Conservation (phyloP, 108 stramenopile genomes). For the Tribonema minus region DNA sequence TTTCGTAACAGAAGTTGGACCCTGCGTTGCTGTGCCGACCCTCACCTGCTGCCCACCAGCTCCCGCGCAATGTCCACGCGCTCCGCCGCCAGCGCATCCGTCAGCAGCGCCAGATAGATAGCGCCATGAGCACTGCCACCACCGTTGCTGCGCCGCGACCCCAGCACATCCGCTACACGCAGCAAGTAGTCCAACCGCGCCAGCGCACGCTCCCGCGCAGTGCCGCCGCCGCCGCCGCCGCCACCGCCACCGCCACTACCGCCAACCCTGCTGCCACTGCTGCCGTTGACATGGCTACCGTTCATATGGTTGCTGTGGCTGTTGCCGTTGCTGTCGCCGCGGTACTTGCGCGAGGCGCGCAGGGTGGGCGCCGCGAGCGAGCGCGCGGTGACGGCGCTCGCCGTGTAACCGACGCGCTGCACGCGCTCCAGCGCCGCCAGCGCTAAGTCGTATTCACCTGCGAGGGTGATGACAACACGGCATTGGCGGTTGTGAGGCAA, state of each 20-base stretch:
- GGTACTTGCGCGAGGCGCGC: too few species aligned
- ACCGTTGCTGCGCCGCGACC: not conserved
- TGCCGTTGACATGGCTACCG: too few species aligned
- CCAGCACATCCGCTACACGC: not conserved
- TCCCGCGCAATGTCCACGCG: not conserved
- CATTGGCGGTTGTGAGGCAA: too few species aligned
- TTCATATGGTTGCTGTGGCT: too few species aligned
- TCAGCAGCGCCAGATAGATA: not conserved
- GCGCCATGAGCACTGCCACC: not conserved
- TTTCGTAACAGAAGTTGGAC: not conserved
- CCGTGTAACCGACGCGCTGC: not conserved
- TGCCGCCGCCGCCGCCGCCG: too few species aligned
- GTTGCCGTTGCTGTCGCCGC: too few species aligned
- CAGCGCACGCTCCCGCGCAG: too few species aligned
- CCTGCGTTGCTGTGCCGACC: not conserved
- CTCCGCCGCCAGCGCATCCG: not conserved
- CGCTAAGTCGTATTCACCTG: not conserved
- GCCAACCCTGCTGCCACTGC: too few species aligned
- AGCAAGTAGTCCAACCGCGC: not conserved
- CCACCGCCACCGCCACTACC: too few species aligned
- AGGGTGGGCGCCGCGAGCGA: not conserved
- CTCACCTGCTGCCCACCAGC: not conserved
- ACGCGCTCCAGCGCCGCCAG: not conserved
- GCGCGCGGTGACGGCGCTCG: not conserved
- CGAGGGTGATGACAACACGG: too few species aligned